phyloP scores from a whole-genome alignment of 2,329 filamentous ascomycete genomes.

The Aspergillus bombycis region DNA sequence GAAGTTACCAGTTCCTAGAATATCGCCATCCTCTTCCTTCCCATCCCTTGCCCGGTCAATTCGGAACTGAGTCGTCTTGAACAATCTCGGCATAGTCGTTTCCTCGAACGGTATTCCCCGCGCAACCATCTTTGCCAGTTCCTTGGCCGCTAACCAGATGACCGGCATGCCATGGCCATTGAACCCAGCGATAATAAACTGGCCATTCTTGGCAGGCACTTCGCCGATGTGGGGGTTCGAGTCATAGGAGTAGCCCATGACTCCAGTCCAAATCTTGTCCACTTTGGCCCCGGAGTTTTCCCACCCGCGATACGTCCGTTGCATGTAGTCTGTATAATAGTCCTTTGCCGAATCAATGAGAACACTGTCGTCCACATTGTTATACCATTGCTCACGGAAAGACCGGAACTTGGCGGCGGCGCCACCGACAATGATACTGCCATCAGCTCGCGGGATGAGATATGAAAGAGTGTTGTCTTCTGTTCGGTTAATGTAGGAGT shows the following conservation, averaged over 20 bases:
- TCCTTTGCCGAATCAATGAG: conserved; percentile 52
- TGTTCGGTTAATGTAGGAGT: conserved; percentile 62
- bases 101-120: conserved; percentile 27
- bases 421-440: conserved; percentile 64
- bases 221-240: conserved; percentile 57
- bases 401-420: conserved; percentile 52
- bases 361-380: conserved; percentile 47
- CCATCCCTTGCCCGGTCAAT: conserved; percentile 29
- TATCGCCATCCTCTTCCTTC: conserved; percentile 31
- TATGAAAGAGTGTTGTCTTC: conserved; percentile 49
- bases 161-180: conserved; percentile 70
- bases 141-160: conserved; percentile 62
- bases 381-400: conserved; percentile 46
- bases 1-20: conserved; percentile 24
- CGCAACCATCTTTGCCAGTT: conserved; percentile 58
- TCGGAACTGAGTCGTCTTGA: conserved; percentile 29
- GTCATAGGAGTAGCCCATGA: conserved; percentile 57
- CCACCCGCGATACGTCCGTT: conserved; percentile 39
- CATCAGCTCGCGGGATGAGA: conserved; percentile 61
- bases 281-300: conserved; percentile 33
- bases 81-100: conserved; percentile 34
- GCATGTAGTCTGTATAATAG: conserved; percentile 42
- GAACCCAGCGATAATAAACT: conserved; percentile 64
- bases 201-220: conserved; percentile 46
- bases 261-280: conserved; percentile 41